phyloP scores from a whole-genome alignment of 1,139 yeast genomes.

The Saccharomyces hybrid region DNA sequence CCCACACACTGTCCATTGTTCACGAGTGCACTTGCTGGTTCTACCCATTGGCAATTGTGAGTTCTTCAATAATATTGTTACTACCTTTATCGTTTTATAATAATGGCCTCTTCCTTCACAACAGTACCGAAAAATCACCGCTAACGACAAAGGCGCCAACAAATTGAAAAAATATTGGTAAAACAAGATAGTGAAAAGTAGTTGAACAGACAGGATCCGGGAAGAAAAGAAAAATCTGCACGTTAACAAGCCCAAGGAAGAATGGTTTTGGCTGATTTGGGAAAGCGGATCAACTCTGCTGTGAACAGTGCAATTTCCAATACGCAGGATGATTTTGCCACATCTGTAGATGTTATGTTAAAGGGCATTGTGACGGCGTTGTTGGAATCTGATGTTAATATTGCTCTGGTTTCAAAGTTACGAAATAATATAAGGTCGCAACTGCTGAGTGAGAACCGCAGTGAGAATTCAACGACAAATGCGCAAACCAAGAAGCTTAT shows the following conservation, averaged over 20 bases:
- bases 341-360: conserved; percentile 59
- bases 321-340: conserved; percentile 49
- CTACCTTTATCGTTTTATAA: background rate
- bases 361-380: conserved; percentile 88
- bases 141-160: background rate
- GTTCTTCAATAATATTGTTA: background rate
- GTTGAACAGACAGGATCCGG: background rate
- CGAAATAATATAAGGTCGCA: conserved; percentile 64
- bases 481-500: conserved; percentile 66
- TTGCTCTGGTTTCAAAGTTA: conserved; percentile 68
- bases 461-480: conserved; percentile 28
- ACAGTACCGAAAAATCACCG: background rate
- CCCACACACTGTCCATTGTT: background rate
- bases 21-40: background rate
- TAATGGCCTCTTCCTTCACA: background rate
- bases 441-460: conserved; percentile 35
- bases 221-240: background rate
- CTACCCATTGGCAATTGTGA: background rate
- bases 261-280: conserved; percentile 95
- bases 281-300: conserved; percentile 74
- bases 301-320: conserved; percentile 61
- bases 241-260: background rate
- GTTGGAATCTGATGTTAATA: conserved; percentile 86
- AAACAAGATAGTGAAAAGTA: background rate
- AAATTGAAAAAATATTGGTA: background rate